phyloP scores from a whole-genome alignment of 352 stramenopile genomes.

The Globisporangium solare region DNA sequence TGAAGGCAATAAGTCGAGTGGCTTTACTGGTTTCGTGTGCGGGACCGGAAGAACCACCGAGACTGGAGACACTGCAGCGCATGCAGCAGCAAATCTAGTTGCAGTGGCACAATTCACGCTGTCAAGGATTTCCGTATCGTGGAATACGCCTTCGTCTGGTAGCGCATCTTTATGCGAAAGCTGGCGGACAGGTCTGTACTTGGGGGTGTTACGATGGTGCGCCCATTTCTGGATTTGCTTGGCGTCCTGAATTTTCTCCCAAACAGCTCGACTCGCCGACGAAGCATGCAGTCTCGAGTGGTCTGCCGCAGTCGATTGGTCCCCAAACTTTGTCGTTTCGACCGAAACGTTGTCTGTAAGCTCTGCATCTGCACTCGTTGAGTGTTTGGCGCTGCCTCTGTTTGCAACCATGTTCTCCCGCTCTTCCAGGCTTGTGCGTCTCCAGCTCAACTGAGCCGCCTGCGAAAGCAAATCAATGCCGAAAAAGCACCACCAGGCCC shows the following conservation, averaged over 20 bases:
- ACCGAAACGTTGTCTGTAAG: too few species aligned
- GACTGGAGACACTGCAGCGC: background rate
- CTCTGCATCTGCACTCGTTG: background rate
- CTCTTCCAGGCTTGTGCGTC: background rate
- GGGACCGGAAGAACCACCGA: slow-evolving; percentile 4
- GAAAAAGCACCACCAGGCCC: background rate
- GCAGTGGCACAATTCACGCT: background rate
- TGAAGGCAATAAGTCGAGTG: background rate
- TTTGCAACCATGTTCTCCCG: background rate
- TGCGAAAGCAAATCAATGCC: background rate
- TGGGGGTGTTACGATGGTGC: background rate
- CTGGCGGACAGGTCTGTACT: background rate
- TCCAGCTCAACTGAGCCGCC: background rate
- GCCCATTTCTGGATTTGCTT: slow-evolving; percentile 18
- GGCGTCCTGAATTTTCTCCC: slow-evolving; percentile 36
- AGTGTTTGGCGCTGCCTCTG: background rate
- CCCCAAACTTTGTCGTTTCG: background rate
- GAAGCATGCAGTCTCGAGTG: background rate
- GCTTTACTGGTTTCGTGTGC: slow-evolving; percentile 12
- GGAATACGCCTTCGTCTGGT: background rate
- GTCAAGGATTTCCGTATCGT: background rate
- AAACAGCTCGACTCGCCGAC: slow-evolving; percentile 20
- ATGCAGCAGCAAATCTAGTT: background rate
- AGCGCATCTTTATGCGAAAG: background rate
- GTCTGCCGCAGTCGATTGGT: background rate